Conservation (phyloP, 2,329 filamentous ascomycete species). For the Hypoxylon sp. region DNA sequence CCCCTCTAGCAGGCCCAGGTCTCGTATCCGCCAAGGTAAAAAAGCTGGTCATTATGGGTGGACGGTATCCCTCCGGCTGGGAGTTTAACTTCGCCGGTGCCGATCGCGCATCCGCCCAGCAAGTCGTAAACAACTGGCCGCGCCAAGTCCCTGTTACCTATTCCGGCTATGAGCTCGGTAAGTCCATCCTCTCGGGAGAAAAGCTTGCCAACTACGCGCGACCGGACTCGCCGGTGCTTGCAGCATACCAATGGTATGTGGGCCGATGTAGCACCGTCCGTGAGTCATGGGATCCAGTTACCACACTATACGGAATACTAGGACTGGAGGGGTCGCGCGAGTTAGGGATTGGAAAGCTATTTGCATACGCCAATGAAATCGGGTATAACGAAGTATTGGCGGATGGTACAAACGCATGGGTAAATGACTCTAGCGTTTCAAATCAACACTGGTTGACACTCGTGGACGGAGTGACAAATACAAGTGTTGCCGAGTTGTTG, state of each 20-base stretch:
- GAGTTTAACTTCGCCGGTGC: constrained; percentile 64
- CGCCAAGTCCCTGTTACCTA: constrained; percentile 55
- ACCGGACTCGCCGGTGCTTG: constrained; percentile 52
- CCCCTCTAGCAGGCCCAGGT: constrained; percentile 55
- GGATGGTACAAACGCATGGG: constrained; percentile 60
- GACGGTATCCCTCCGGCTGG: constrained; percentile 60
- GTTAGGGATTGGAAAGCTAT: constrained; percentile 52
- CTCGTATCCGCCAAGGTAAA: constrained; percentile 60
- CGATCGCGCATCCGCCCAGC: constrained; percentile 54
- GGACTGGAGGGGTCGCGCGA: constrained; percentile 47
- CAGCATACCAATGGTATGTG: constrained; percentile 58
- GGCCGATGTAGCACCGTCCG: constrained; percentile 49
- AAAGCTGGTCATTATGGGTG: constrained; percentile 66
- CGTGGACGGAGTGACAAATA: constrained; percentile 34
- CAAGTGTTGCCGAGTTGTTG: constrained; percentile 24
- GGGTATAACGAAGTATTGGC: constrained; percentile 58
- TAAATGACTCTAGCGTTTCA: constrained; percentile 52
- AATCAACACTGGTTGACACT: constrained; percentile 58
- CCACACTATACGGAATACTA: constrained; percentile 56
- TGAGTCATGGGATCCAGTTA: constrained; percentile 59
- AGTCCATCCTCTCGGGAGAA: constrained; percentile 56
- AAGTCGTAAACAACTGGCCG: constrained; percentile 61
- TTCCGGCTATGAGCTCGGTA: constrained; percentile 60
- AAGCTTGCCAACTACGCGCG: constrained; percentile 52
- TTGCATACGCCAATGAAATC: constrained; percentile 54